Evolutionary conservation across 495 filamentous ascomycete species (phyloP).

Genomic region (Opeltia flavorubescens): DNA sequence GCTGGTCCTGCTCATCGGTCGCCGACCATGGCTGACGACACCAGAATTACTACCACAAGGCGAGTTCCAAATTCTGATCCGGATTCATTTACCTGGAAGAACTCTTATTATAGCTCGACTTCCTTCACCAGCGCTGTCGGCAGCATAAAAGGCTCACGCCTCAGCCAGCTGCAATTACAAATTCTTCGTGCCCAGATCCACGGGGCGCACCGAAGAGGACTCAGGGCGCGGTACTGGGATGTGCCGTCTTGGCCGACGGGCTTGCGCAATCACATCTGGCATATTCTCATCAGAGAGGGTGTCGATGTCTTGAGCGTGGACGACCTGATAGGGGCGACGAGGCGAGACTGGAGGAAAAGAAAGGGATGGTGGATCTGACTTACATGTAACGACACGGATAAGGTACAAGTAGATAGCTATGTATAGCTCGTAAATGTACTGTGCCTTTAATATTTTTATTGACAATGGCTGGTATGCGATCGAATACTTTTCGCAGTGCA

Average conservation of each 20-base stretch:
- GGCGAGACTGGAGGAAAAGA: neutral
- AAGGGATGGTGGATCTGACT: too few relatives aligned
- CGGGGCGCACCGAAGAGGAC: constrained; percentile 38
- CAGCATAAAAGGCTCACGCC: constrained; percentile 19
- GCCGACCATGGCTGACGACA: constrained; percentile 28
- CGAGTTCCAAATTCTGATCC: too few relatives aligned
- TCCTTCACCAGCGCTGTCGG: constrained; percentile 32
- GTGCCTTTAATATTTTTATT: too few relatives aligned
- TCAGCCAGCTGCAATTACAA: constrained; percentile 17
- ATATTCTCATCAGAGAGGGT: constrained; percentile 40
- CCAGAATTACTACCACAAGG: constrained; percentile 30
- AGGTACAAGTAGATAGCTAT: too few relatives aligned
- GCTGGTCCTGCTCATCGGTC: too few relatives aligned
- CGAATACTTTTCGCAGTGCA: too few relatives aligned
- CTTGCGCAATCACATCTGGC: constrained; percentile 45
- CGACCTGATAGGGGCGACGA: constrained; percentile 44
- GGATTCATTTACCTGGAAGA: neutral
- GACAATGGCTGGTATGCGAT: too few relatives aligned
- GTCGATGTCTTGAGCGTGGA: constrained; percentile 63
- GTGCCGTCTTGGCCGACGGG: constrained; percentile 46
- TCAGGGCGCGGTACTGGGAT: constrained; percentile 51
- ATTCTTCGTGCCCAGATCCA: constrained; percentile 15
- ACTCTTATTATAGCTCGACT: constrained; percentile 35
- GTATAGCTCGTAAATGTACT: too few relatives aligned
- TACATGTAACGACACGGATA: too few relatives aligned